phyloP scores from a whole-genome alignment of 352 stramenopile species.

The Phytophthora citrophthora region DNA sequence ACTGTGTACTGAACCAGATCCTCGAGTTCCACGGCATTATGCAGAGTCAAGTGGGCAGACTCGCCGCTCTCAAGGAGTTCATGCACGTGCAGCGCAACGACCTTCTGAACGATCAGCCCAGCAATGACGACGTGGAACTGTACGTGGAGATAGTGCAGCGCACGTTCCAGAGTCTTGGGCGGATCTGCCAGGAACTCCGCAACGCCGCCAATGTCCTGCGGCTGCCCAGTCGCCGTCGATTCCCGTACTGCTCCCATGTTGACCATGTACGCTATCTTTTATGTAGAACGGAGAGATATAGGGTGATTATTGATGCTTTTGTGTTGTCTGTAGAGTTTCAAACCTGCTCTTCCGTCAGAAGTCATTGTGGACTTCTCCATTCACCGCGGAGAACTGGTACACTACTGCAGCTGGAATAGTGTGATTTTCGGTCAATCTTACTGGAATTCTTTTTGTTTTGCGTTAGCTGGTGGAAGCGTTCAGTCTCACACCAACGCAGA shows the following conservation, averaged over 20 bases:
- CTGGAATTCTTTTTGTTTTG: neutral
- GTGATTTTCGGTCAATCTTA: neutral
- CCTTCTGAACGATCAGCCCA: conserved; percentile 41
- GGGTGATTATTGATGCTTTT: conserved; percentile 2
- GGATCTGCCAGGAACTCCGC: conserved; percentile 71
- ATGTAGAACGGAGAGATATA: neutral
- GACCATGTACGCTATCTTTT: conserved; percentile 64
- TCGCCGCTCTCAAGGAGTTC: conserved; percentile 61
- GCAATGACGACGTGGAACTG: conserved; percentile 58
- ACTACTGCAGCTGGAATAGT: neutral
- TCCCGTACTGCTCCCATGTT: conserved; percentile 81
- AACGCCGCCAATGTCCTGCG: conserved; percentile 75
- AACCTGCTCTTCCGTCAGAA: conserved; percentile 70
- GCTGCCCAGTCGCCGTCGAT: conserved; percentile 74
- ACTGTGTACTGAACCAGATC: conserved; percentile 86
- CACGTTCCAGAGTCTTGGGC: conserved; percentile 55
- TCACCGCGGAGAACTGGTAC: conserved; percentile 78
- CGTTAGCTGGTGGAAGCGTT: conserved; percentile 81
- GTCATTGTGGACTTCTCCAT: conserved; percentile 88
- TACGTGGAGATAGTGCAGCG: conserved; percentile 59
- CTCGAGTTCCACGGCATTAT: conserved; percentile 81
- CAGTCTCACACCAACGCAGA: conserved; percentile 61
- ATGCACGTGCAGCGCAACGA: conserved; percentile 50
- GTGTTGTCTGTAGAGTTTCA: conserved; percentile 50
- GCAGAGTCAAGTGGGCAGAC: conserved; percentile 57